Evolutionary conservation across 495 filamentous ascomycete species (phyloP).

Genomic region (Neurospora sp.): DNA sequence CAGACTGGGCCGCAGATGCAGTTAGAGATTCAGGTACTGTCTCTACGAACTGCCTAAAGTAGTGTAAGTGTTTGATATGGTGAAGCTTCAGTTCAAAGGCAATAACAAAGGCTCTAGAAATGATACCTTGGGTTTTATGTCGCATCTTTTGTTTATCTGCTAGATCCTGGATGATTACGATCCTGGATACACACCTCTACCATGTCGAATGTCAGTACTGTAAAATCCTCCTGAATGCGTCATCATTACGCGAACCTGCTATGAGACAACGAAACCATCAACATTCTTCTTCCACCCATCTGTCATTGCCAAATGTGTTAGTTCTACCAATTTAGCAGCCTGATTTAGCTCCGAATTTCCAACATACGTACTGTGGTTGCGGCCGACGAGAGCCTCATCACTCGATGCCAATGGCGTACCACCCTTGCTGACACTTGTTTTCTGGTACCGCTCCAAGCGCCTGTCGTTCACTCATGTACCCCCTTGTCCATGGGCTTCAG

Average conservation of each 20-base stretch:
- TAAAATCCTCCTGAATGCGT: background rate
- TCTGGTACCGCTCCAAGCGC: background rate
- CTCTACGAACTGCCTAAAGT: background rate
- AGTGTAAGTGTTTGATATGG: background rate
- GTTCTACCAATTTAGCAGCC: background rate
- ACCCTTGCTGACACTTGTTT: background rate
- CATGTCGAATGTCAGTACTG: background rate
- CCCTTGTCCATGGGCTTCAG: background rate
- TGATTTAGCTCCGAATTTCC: background rate
- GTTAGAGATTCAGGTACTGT: background rate
- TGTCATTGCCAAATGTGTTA: background rate
- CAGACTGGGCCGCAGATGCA: background rate
- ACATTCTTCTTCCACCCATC: background rate
- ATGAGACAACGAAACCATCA: background rate
- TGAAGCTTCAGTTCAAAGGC: background rate
- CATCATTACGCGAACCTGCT: background rate
- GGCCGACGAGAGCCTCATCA: background rate
- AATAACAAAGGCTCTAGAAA: background rate
- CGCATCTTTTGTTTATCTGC: background rate
- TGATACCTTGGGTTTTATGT: background rate
- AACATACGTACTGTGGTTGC: background rate
- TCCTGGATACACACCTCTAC: background rate
- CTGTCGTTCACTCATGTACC: background rate
- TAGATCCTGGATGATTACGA: background rate
- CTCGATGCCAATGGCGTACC: background rate